phyloP scores from a whole-genome alignment of 2,329 filamentous ascomycete genomes.

The Aureobasidium mangrovei region DNA sequence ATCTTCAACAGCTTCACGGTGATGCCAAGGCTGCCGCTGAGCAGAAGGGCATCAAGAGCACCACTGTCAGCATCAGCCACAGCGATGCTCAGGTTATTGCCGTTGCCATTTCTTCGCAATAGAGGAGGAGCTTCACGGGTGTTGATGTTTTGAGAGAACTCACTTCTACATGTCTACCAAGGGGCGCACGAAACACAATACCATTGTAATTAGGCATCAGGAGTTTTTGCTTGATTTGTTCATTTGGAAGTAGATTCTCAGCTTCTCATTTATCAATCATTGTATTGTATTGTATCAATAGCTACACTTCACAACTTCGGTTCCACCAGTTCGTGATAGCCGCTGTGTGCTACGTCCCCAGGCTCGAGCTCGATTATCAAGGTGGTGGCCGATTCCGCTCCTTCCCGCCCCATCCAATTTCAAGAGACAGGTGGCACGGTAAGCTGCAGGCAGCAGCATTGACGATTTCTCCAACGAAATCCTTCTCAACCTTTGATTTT shows the following conservation, averaged over 20 bases:
- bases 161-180: background rate
- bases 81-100: conserved; percentile 90
- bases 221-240: conserved; percentile 5
- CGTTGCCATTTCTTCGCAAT: conserved; percentile 51
- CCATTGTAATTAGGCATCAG: conserved; percentile 12
- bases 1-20: conserved; percentile 62
- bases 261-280: background rate
- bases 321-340: background rate
- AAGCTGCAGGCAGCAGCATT: background rate
- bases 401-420: background rate
- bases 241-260: background rate
- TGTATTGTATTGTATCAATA: conserved; percentile 11
- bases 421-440: background rate
- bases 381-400: background rate
- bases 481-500: background rate
- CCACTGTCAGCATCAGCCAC: conserved; percentile 93
- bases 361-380: background rate
- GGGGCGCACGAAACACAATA: conserved; percentile 3
- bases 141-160: background rate
- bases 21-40: conserved; percentile 76
- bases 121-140: background rate
- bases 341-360: too few species aligned
- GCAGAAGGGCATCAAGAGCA: conserved; percentile 75
- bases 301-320: background rate
- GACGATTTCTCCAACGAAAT: background rate